Evolutionary conservation across 345 rosid species (phyloP), one percentile per base, ranked within the genome.

Genomic region (Dipteronia sinensis): DNA sequence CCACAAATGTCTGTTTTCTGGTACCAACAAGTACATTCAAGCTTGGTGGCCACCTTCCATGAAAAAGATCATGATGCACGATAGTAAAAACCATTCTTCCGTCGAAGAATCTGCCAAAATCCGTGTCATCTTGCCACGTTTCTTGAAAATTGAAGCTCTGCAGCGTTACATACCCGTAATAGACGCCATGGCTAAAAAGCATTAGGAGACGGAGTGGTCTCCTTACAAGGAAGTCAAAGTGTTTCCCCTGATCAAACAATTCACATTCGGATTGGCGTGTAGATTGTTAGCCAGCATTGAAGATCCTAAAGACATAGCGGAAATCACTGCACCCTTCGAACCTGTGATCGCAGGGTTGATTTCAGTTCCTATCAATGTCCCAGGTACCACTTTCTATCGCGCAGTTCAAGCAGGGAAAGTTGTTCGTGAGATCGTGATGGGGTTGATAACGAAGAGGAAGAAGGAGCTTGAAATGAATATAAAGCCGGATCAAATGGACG

Each of bases 31-130:
- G 29, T 77, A 77, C 7, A 83, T 82, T 7, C 75, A 40, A 5
- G 68, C 81, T 7, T 82, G 83, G 87, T 82, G 85, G 85, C 82
- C 87, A 2, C 12, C 59, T 15, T 80, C 83, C 67, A 61, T 82
- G 23, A 77, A 77, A 56, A 80, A 77, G 49, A 81, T 73, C 38
- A 27, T 82, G 62, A 47, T 80, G 53, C 65, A 64, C 16, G 81
- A 78, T 7, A 38, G 13, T 20, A 53, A 53, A 5, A 49, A 74
- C 6, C 55, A 53, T n/a, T 79, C 74, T 55, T 47, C 77, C 10
- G 23, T 47, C 7, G 79, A 79, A 51, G 83, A 76, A n/a, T 65
- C 83, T 0, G 69, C 69, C 1, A 76, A 67, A 70, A 27, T 79
- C 4, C 67, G 47, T 4, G 61, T 67, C 51, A 76, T 73, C 69